Base-by-base conservation (phyloP, 805 yeast species). In the Candida pini region DNA sequence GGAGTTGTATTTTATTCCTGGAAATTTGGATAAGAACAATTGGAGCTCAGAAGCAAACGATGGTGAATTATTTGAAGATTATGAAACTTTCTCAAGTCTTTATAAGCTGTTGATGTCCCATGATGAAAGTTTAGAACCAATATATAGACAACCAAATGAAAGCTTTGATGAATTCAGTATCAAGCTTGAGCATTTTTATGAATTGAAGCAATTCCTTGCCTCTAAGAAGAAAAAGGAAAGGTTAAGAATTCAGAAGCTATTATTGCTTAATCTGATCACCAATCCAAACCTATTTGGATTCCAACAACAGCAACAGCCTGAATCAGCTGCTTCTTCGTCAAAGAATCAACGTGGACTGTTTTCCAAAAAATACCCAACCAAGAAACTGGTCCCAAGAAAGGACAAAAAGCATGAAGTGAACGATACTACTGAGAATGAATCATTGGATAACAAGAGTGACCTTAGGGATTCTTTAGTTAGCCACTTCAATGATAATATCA, bases 1-100 rank as follows among this genome's bases (percentile, higher is more conserved):
- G 4, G 64, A 60, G 23, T 38, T 60, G 13, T 51, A 42, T 36
- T 33, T 56, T 38, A 39, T 49, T 21, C 57, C 63, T 10, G 63
- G 62, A 6, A 60, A 60, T 30, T 34, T 59, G 33, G 64, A 58
- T 40, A 39, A 40, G 19, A 54, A 54, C 33, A 49, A 54, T 33
- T 58, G 63, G 63, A 54, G 61, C 35, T 41, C 53, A 10, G 60
- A 56, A 32, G 59, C 56, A 30, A 54, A 53, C 32, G 49, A 57
- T 36, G 63, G 63, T 10, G 54, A 53, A 19, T 31, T 58, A 18
- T 56, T 58, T 37, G 48, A 45, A 24, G 60, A 58, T 36, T 39
- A 51, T 33, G 49, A 46, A 24, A 43, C 60, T 1, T 51, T 56
- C 23, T 25, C 33, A 24, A 38, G 36, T 14, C 36, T 58, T 2